Percentiles rank a stretch among this genome's conserved stretches.
phyloP scores from a whole-genome alignment of 768 basidiomycete genomes.

The Tulasnella calospora region DNA sequence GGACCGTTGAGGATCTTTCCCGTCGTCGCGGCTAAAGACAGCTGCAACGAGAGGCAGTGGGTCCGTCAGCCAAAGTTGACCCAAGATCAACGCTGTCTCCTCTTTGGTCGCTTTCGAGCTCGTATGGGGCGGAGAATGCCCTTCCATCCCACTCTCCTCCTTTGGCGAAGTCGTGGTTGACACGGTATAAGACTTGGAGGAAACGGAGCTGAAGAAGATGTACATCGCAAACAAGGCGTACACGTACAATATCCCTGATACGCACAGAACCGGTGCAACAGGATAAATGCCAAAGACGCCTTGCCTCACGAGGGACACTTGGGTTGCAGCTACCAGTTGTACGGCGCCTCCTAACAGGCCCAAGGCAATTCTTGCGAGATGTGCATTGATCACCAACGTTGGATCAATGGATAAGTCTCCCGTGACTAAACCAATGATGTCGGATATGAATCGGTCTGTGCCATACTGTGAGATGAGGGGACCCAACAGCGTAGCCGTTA shows the following conservation, averaged over 20 bases:
- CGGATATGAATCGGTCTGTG: not conserved
- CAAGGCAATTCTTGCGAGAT: not conserved
- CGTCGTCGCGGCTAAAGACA: not conserved
- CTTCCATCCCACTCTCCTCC: not conserved
- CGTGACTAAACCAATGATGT: not conserved
- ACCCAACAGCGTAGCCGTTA: not conserved
- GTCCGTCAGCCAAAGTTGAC: not conserved
- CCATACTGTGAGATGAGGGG: not conserved
- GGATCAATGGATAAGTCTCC: not conserved
- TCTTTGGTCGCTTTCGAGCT: not conserved
- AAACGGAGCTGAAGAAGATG: not conserved
- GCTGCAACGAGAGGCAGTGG: not conserved
- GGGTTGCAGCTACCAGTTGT: not conserved
- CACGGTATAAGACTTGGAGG: not conserved
- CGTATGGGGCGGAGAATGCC: not conserved
- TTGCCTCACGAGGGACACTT: not conserved
- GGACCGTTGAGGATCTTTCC: not conserved
- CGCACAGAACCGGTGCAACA: not conserved
- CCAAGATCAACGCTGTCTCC: not conserved
- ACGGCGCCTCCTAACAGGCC: not conserved
- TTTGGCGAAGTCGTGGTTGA: not conserved
- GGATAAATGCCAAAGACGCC: not conserved
- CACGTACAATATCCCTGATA: not conserved
- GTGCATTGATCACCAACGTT: not conserved
- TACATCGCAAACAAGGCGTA: slow-evolving; percentile 1